phyloP scores from a whole-genome alignment of 441 rosid genomes.

The Populus hybrid region DNA sequence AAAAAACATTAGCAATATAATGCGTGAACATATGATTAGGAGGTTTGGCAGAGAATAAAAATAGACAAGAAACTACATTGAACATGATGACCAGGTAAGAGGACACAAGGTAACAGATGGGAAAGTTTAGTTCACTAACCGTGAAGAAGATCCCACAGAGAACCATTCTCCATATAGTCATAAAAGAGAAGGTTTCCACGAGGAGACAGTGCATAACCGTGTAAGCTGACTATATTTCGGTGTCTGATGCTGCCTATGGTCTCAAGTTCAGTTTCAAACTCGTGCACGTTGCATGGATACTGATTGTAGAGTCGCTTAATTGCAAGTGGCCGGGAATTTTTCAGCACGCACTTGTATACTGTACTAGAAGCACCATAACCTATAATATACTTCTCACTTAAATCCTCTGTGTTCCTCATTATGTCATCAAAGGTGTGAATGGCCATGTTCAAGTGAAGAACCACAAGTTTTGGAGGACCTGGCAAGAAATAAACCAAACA shows the following conservation, averaged over 20 bases:
- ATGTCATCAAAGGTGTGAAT: conserved; percentile 84
- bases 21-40: no score
- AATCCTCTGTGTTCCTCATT: conserved; percentile 81
- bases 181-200: conserved; percentile 88
- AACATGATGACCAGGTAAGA: background rate
- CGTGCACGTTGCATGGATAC: conserved; percentile 51
- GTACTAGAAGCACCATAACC: conserved; percentile 95
- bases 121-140: conserved; percentile 42
- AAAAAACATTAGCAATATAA: background rate
- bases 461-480: conserved; percentile 83
- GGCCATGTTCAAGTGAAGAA: conserved; percentile 98
- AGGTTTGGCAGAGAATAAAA: background rate
- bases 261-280: conserved; percentile 92
- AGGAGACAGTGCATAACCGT: conserved; percentile 79
- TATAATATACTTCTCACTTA: conserved; percentile 67
- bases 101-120: background rate
- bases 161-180: conserved; percentile 94
- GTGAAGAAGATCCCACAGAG: conserved; percentile 95
- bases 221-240: conserved; percentile 83
- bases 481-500: background rate
- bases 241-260: conserved; percentile 93
- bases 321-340: conserved; percentile 88
- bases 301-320: conserved; percentile 85
- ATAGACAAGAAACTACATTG: background rate
- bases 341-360: conserved; percentile 70